Conservation (phyloP, 768 basidiomycete species). For the Lentinula sp. region DNA sequence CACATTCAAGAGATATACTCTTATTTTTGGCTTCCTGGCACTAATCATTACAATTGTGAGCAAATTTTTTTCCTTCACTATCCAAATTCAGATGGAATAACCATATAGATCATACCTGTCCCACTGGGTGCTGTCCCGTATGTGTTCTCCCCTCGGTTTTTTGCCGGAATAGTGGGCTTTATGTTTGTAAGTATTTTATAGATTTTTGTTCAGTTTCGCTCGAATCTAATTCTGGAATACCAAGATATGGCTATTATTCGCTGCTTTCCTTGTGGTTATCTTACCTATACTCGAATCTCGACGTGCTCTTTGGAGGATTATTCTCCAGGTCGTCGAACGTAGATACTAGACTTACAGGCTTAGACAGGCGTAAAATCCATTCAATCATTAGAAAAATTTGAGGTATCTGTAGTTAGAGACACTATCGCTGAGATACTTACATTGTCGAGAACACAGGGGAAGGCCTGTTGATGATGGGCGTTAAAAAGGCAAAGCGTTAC, state of each 20-base stretch:
- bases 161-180: background rate
- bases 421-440: no score
- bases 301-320: background rate
- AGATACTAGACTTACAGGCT: background rate
- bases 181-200: background rate
- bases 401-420: no score
- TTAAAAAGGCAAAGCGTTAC: no score
- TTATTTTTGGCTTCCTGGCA: background rate
- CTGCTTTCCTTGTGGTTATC: background rate
- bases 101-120: background rate
- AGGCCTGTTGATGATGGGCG: no score
- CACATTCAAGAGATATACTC: background rate
- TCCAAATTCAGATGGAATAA: background rate
- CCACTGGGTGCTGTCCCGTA: background rate
- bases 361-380: background rate
- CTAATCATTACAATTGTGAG: background rate
- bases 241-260: background rate
- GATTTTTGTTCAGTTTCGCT: background rate
- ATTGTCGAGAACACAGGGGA: no score
- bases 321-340: background rate
- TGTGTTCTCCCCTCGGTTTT: background rate
- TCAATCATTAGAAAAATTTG: background rate
- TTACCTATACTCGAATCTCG: background rate
- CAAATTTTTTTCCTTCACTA: background rate
- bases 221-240: background rate